These are phyloP conservation scores for Scutellaria minor DNA, from an alignment of 257 asterid species.

Conservation along the genomic window DNA sequence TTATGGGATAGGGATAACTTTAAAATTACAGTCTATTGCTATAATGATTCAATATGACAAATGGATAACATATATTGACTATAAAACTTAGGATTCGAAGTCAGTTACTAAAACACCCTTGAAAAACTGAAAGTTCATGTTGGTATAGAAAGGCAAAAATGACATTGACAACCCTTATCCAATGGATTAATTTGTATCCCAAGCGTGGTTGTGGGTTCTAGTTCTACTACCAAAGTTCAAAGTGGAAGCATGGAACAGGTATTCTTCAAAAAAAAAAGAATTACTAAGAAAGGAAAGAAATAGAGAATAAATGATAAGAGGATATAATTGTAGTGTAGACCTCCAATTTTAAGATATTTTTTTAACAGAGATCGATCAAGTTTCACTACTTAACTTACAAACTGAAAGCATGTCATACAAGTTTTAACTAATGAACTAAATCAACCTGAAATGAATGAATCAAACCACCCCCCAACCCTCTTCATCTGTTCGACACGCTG, in stretches of 20 bases:
- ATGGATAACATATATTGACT: no score
- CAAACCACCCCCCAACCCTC: conserved; percentile 16
- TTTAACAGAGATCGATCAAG: conserved; percentile 28
- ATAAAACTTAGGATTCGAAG: no score
- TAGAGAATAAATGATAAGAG: not conserved
- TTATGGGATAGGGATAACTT: no score
- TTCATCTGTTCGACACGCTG: conserved; percentile 22
- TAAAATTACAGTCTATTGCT: no score
- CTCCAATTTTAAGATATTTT: conserved; percentile 30
- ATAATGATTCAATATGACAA: no score
- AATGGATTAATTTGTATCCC: no score
- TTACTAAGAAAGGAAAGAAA: not conserved
- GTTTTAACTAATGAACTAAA: conserved; percentile 43
- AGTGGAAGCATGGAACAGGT: not conserved
- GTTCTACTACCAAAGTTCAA: not conserved
- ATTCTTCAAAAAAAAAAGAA: not conserved
- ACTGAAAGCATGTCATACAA: conserved; percentile 40
- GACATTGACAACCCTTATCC: no score
- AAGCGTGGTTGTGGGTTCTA: not conserved
- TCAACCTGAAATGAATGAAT: conserved; percentile 39
- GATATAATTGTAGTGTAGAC: conserved; percentile 16
- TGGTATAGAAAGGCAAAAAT: no score
- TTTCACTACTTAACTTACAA: conserved; percentile 39
- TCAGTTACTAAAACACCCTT: no score
- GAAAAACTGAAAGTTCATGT: no score